These are phyloP conservation scores for Hibiscus syriacus DNA, from an alignment of 345 rosid genomes.

Conservation along the genomic window DNA sequence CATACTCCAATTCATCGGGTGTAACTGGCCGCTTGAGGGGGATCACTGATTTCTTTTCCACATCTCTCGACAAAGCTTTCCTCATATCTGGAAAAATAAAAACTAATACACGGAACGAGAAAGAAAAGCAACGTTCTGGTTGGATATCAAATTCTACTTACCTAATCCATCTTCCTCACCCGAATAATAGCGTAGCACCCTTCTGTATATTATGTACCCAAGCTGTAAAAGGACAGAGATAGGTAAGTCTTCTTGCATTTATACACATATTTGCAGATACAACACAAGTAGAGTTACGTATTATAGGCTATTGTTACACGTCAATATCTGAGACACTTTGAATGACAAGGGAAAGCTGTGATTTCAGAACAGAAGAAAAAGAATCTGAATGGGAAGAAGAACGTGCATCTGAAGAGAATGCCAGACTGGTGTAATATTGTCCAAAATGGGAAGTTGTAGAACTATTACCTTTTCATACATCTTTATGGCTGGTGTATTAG, in stretches of 20 bases:
- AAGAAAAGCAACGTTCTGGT: neutral
- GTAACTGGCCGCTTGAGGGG: conserved; percentile 88
- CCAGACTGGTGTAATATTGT: neutral
- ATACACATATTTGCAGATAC: neutral
- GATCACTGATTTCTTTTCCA: conserved; percentile 79
- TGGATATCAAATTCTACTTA: conserved; percentile 21
- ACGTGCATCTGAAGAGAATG: neutral
- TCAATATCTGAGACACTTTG: neutral
- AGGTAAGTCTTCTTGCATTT: neutral
- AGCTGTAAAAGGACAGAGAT: conserved; percentile 41
- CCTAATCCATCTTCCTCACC: conserved; percentile 96
- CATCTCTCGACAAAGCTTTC: conserved; percentile 87
- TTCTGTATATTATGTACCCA: conserved; percentile 77
- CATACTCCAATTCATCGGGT: conserved; percentile 88
- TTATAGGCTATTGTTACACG: neutral
- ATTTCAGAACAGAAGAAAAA: neutral
- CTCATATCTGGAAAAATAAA: conserved; percentile 67
- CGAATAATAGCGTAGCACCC: conserved; percentile 86
- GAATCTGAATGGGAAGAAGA: neutral
- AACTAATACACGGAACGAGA: neutral
- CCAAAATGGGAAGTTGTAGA: neutral
- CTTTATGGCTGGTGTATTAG: conserved; percentile 87
- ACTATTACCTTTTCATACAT: conserved; percentile 88
- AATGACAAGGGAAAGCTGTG: neutral
- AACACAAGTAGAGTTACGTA: neutral